Conservation (phyloP, 2,329 filamentous ascomycete species). For the Exophiala spinifera region DNA sequence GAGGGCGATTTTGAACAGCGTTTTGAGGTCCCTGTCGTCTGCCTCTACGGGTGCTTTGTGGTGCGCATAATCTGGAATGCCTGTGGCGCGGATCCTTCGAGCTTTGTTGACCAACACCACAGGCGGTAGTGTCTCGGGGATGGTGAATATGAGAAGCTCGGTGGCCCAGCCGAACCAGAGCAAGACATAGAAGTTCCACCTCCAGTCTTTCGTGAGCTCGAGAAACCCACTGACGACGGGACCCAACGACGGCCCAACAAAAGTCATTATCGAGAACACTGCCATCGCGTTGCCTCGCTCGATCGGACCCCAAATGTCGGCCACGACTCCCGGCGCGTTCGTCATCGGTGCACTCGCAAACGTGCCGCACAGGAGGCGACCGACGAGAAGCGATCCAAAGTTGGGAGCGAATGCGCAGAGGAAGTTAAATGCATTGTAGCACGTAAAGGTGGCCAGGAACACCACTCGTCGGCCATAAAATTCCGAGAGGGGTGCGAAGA, state of each 20-base stretch:
- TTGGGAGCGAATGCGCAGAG: slow-evolving; percentile 56
- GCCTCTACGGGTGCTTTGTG: slow-evolving; percentile 51
- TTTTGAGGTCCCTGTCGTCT: slow-evolving; percentile 41
- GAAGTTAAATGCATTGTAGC: slow-evolving; percentile 50
- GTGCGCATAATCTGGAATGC: slow-evolving; percentile 52
- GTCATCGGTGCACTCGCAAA: slow-evolving; percentile 50
- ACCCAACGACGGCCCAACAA: slow-evolving; percentile 53
- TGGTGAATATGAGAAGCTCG: slow-evolving; percentile 51
- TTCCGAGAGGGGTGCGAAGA: slow-evolving; percentile 66
- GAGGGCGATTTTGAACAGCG: slow-evolving; percentile 52
- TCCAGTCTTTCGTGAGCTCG: slow-evolving; percentile 50
- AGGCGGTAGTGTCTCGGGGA: slow-evolving; percentile 57
- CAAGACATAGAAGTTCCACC: slow-evolving; percentile 46
- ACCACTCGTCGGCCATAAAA: slow-evolving; percentile 58
- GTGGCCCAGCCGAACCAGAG: slow-evolving; percentile 39
- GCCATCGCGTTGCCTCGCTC: slow-evolving; percentile 56
- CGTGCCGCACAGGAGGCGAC: slow-evolving; percentile 55
- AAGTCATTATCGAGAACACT: slow-evolving; percentile 53
- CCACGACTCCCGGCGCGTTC: slow-evolving; percentile 50
- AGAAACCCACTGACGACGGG: slow-evolving; percentile 58
- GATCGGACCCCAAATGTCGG: slow-evolving; percentile 53
- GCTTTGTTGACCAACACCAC: slow-evolving; percentile 55
- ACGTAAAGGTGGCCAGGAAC: slow-evolving; percentile 44
- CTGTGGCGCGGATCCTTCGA: slow-evolving; percentile 47
- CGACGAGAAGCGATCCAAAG: slow-evolving; percentile 52